Conservation (phyloP, 805 yeast species). For the Debaryomyces castellii region DNA sequence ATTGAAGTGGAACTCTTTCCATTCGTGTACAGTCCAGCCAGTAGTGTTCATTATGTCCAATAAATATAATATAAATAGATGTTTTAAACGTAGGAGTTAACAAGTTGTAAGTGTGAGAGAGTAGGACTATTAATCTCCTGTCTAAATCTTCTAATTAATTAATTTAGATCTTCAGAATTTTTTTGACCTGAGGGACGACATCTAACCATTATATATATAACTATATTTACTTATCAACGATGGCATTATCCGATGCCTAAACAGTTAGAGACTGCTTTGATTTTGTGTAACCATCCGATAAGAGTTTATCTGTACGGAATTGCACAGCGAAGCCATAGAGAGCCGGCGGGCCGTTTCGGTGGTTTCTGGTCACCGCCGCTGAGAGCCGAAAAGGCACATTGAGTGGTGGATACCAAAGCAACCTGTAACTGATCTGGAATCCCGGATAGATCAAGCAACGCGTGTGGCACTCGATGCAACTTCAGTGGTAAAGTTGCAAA, state of each 20-base stretch:
- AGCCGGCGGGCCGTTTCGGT: slow-evolving; percentile 2
- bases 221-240: not conserved
- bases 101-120: not conserved
- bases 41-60: slow-evolving; percentile 12
- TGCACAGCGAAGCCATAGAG: not conserved
- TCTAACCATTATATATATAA: not conserved
- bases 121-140: not conserved
- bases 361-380: not conserved
- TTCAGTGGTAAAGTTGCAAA: too few species aligned
- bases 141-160: not conserved
- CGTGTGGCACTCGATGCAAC: too few species aligned
- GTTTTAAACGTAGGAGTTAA: not conserved
- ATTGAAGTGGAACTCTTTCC: slow-evolving; percentile 68
- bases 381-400: not conserved
- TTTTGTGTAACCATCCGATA: not conserved
- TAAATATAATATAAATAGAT: not conserved
- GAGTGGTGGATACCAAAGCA: not conserved
- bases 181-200: not conserved
- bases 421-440: not conserved
- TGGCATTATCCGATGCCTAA: not conserved
- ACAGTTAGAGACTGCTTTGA: not conserved
- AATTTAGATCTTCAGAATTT: not conserved
- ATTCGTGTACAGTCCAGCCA: slow-evolving; percentile 83
- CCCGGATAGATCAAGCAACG: not conserved
- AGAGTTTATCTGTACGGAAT: not conserved